Percentiles rank a stretch among this genome's conserved stretches.
Evolutionary conservation across 192 early-diverging fungal species (phyloP).

Genomic region (Backusella tuberculispora): DNA sequence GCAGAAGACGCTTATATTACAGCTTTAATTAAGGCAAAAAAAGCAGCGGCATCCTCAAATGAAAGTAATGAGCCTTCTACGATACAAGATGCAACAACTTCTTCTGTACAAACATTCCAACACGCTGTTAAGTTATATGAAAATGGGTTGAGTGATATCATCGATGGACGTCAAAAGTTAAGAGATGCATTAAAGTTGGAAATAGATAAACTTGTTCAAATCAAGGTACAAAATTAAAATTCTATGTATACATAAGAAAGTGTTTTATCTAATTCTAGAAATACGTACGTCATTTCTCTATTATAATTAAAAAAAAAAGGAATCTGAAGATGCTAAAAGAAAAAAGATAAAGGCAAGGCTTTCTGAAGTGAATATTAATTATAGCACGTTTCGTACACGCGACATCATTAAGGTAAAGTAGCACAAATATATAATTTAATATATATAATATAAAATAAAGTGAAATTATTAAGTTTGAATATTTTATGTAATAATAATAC

Average conservation of each 20-base stretch:
- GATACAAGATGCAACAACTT: neutral
- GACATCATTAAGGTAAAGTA: conserved; percentile 26
- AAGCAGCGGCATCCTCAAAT: neutral
- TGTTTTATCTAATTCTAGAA: neutral
- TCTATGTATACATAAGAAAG: neutral
- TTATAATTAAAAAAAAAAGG: conserved; percentile 5
- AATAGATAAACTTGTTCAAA: conserved; percentile 22
- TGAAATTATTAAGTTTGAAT: neutral
- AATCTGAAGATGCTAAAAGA: conserved; percentile 26
- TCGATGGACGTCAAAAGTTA: conserved; percentile 28
- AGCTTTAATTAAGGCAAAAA: conserved; percentile 22
- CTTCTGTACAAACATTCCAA: conserved; percentile 11
- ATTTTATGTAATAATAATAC: neutral
- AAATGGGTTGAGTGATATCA: conserved; percentile 1
- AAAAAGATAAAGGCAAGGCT: conserved; percentile 27
- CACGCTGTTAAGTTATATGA: conserved; percentile 20
- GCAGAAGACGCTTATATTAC: conserved; percentile 33
- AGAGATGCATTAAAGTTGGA: conserved; percentile 27
- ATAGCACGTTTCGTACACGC: conserved; percentile 26
- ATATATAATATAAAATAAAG: neutral
- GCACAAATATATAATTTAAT: conserved; percentile 14
- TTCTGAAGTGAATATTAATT: conserved; percentile 34
- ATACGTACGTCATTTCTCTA: neutral
- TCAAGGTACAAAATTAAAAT: conserved; percentile 19
- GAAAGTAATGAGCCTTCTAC: neutral